Evolutionary conservation across 495 filamentous ascomycete species (phyloP), one percentile per base, ranked within the genome.

Genomic region (Rhizodiscina lignyota): DNA sequence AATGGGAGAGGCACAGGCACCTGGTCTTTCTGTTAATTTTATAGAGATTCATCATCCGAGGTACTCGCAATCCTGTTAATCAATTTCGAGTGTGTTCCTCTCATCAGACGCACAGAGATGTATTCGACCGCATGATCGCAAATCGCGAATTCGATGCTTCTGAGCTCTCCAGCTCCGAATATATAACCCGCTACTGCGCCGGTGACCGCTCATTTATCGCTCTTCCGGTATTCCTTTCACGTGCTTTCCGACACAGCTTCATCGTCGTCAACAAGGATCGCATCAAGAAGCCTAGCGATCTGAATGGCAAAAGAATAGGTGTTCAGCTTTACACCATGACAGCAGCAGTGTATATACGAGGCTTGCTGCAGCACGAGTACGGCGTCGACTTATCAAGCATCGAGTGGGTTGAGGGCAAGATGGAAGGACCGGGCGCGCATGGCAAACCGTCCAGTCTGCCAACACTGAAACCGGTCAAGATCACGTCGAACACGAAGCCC

Each of bases 271-370:
- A 62, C 41, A 47, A 32, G 13, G 29, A 46, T 35, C 45, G 27
- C 11, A 39, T 62, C 31, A 51, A 50, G 32, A 39, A 44, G 16
- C 54, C 55, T 11, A 34, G 35, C 18, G 59, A 62, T 41, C 35
- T 62, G n/a, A 53, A 56, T 29, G 56, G 55, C 3, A 58, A 60
- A 40, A 47, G 38, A 20, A 50, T 62, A 15, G 57, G 59, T 13
- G 52, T 62, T 0, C 59, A 53, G 41, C 21, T 53, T 15, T 62
- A 62, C 43, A 56, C 52, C 21, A 58, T 62, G 59, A 62, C 59
- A 0, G 59, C 55, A 4, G 59, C 54, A 2, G 59, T 62, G 1
- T 62, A 54, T 50, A 49, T 53, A 11, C 43, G 59, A 3, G 49
- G 46, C 6, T 18, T 62, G 5, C 39, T 62, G 11, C 24, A 58